A percentile compares a stretch with the other conserved stretches of the same genome.
phyloP scores from a whole-genome alignment of 495 filamentous ascomycete species.

The Lophiostoma macrostomum region DNA sequence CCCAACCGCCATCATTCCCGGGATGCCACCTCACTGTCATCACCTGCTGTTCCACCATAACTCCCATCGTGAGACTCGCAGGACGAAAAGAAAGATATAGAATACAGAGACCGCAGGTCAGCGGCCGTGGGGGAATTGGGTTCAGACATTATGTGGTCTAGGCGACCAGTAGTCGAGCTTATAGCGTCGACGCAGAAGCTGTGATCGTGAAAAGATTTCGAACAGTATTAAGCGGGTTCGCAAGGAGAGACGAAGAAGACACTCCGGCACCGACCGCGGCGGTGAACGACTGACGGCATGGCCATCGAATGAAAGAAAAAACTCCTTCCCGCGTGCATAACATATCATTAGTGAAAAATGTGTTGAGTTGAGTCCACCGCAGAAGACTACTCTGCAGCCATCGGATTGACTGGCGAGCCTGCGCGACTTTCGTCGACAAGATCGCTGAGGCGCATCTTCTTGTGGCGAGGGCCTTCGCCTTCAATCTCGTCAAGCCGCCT shows the following conservation, averaged over 20 bases:
- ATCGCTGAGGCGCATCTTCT: constrained; percentile 33
- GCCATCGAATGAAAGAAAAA: constrained; percentile 5
- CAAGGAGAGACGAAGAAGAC: not conserved
- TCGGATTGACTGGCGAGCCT: constrained; percentile 20
- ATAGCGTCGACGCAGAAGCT: constrained; percentile 22
- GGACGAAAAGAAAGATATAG: not conserved
- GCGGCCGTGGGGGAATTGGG: not conserved
- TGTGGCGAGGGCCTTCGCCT: constrained; percentile 52
- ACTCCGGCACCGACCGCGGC: not conserved
- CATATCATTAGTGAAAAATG: constrained; percentile 2
- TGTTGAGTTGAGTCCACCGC: not conserved
- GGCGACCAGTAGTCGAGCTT: constrained; percentile 14
- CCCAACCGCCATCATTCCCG: too few relatives aligned
- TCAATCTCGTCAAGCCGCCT: constrained; percentile 78
- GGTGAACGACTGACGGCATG: not conserved
- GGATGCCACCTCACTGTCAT: too few relatives aligned
- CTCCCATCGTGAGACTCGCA: too few relatives aligned
- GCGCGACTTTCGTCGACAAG: constrained; percentile 30
- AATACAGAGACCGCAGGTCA: constrained; percentile 3
- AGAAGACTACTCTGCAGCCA: constrained; percentile 14
- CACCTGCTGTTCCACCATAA: too few relatives aligned
- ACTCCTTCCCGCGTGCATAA: not conserved
- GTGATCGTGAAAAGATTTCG: constrained; percentile 1
- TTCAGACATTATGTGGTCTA: constrained; percentile 30
- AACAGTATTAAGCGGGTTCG: not conserved